Percentiles rank a stretch among this genome's conserved stretches.
Conservation (phyloP, 179 eudicot species). For the Nepenthes alata region DNA sequence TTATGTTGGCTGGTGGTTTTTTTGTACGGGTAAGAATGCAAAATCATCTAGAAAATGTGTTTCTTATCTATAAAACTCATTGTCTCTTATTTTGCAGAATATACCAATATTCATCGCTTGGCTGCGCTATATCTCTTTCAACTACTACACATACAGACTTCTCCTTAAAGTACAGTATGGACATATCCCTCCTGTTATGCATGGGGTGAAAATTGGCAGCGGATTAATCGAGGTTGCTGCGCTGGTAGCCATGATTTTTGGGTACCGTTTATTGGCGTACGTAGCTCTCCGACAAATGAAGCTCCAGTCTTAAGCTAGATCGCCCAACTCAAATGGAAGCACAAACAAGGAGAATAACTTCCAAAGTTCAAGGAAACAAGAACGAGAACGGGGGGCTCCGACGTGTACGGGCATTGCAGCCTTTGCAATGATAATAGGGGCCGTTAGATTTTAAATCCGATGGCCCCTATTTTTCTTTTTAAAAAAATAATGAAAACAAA, state of each 20-base stretch:
- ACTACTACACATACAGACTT: constrained; percentile 83
- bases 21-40: constrained; percentile 56
- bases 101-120: constrained; percentile 84
- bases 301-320: constrained; percentile 18
- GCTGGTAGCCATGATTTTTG: constrained; percentile 62
- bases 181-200: constrained; percentile 12
- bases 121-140: constrained; percentile 81
- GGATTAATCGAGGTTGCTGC: constrained; percentile 50
- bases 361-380: too few relatives aligned
- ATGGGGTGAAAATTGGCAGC: constrained; percentile 37
- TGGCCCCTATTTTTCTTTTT: too few relatives aligned
- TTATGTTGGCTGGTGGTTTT: constrained; percentile 94
- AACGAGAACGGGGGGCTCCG: too few relatives aligned
- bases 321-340: background rate
- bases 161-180: constrained; percentile 85
- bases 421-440: too few relatives aligned
- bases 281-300: constrained; percentile 48
- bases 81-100: constrained; percentile 36
- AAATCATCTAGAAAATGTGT: background rate
- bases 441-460: too few relatives aligned
- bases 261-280: constrained; percentile 82
- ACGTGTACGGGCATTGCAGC: too few relatives aligned
- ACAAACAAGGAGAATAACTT: too few relatives aligned
- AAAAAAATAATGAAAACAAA: too few relatives aligned
- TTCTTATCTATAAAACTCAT: too few relatives aligned